Percentiles rank a stretch among this genome's conserved stretches.
Evolutionary conservation across 2,329 filamentous ascomycete species (phyloP).

Genomic region (Fusarium circinatum): DNA sequence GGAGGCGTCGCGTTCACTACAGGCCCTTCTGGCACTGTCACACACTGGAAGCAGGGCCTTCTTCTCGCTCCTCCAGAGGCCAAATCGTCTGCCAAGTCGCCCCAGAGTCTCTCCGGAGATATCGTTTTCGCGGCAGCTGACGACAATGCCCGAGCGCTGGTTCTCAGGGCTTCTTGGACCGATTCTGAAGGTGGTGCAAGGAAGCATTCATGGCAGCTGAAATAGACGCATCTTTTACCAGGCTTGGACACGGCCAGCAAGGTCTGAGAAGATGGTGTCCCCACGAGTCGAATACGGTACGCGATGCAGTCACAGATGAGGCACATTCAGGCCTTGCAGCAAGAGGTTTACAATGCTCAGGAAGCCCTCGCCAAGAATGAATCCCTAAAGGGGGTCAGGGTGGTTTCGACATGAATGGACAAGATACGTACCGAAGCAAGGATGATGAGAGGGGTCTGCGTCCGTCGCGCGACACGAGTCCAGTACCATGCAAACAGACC

Average conservation of each 20-base stretch:
- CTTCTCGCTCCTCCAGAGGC: slow-evolving; percentile 73
- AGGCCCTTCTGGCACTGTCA: slow-evolving; percentile 78
- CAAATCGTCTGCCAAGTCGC: slow-evolving; percentile 56
- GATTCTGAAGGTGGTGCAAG: slow-evolving; percentile 54
- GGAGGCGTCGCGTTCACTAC: slow-evolving; percentile 88
- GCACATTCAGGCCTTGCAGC: slow-evolving; percentile 79
- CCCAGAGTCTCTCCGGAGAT: slow-evolving; percentile 70
- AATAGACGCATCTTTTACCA: slow-evolving; percentile 44
- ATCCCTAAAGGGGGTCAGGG: slow-evolving; percentile 62
- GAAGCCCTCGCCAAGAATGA: slow-evolving; percentile 92
- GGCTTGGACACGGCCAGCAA: neutral
- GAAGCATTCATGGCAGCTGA: slow-evolving; percentile 62
- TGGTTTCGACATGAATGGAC: neutral
- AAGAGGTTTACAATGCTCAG: slow-evolving; percentile 90
- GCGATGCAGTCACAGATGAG: slow-evolving; percentile 67
- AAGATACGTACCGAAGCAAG: slow-evolving; percentile 72
- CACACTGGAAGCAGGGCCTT: slow-evolving; percentile 91
- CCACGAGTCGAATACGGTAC: neutral
- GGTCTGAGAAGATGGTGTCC: neutral
- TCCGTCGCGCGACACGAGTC: slow-evolving; percentile 62
- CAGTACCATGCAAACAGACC: slow-evolving; percentile 82
- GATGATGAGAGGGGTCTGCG: slow-evolving; percentile 85
- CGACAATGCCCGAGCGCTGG: slow-evolving; percentile 75
- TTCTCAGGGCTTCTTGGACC: slow-evolving; percentile 73
- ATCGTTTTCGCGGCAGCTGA: slow-evolving; percentile 76